Percentiles rank a stretch among this genome's conserved stretches.
phyloP scores from a whole-genome alignment of 768 basidiomycete genomes.

The Kwoniella sp. region DNA sequence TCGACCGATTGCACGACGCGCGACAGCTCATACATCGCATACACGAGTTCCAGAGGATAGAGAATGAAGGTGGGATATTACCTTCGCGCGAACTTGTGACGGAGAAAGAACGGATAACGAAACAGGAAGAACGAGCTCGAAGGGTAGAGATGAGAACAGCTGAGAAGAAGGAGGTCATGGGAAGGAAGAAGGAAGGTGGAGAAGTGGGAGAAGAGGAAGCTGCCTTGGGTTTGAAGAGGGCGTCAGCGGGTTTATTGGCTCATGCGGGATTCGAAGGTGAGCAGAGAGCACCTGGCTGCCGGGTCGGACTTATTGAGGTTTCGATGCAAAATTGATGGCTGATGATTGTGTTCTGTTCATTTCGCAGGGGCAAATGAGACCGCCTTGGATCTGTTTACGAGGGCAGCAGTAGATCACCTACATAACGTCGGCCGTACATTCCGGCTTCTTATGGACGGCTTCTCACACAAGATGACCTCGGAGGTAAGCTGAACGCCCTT shows the following conservation, averaged over 20 bases:
- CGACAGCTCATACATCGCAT: constrained; percentile 32
- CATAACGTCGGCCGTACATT: constrained; percentile 84
- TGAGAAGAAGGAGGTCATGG: constrained; percentile 29
- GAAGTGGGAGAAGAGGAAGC: constrained; percentile 47
- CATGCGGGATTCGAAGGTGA: constrained; percentile 90
- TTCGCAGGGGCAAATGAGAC: constrained; percentile 69
- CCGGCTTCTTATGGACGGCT: constrained; percentile 76
- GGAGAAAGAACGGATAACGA: constrained; percentile 70
- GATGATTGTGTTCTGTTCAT: too few species aligned
- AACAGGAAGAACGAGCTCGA: constrained; percentile 58
- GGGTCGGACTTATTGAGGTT: neutral
- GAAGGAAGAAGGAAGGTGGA: constrained; percentile 37
- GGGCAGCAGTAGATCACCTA: constrained; percentile 78
- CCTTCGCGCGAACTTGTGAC: constrained; percentile 57
- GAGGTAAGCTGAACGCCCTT: constrained; percentile 68
- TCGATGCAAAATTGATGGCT: neutral
- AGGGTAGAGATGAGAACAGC: constrained; percentile 24
- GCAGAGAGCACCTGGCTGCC: too few species aligned
- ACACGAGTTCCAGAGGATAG: constrained; percentile 42
- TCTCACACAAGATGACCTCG: constrained; percentile 73
- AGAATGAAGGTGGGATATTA: constrained; percentile 39
- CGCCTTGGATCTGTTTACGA: constrained; percentile 74
- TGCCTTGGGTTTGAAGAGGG: constrained; percentile 35
- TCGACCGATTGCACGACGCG: constrained; percentile 34
- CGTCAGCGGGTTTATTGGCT: constrained; percentile 63